Percentiles rank a stretch among this genome's conserved stretches.
phyloP scores from a whole-genome alignment of 2,329 filamentous ascomycete species.

The Aspergillus sp. region DNA sequence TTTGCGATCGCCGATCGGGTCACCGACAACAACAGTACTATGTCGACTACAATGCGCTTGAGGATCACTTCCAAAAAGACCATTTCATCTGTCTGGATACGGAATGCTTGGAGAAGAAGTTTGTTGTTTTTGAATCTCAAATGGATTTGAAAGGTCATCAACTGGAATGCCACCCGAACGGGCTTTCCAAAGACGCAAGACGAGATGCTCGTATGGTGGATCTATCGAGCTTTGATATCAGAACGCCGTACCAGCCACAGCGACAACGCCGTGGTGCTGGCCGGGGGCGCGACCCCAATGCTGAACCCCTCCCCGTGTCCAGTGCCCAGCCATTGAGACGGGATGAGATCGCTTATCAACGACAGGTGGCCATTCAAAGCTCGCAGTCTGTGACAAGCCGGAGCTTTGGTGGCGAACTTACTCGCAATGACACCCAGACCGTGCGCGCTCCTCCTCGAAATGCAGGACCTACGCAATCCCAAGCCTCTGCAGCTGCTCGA shows the following conservation, averaged over 20 bases:
- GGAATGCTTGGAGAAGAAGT: constrained; percentile 94
- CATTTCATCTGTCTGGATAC: constrained; percentile 81
- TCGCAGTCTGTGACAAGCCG: constrained; percentile 74
- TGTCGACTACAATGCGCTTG: constrained; percentile 78
- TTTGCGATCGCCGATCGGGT: constrained; percentile 70
- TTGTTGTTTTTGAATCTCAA: constrained; percentile 91
- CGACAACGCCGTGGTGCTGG: constrained; percentile 57
- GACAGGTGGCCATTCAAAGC: constrained; percentile 86
- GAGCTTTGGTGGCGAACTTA: constrained; percentile 80
- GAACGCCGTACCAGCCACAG: constrained; percentile 63
- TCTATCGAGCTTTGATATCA: constrained; percentile 77
- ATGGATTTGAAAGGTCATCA: constrained; percentile 95
- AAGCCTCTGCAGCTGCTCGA: constrained; percentile 16
- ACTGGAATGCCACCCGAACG: constrained; percentile 72
- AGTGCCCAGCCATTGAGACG: constrained; percentile 75
- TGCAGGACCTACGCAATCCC: constrained; percentile 21
- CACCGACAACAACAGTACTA: constrained; percentile 81
- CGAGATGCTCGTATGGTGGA: constrained; percentile 82
- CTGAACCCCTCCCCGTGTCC: constrained; percentile 70
- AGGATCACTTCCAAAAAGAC: constrained; percentile 79
- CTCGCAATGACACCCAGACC: constrained; percentile 45
- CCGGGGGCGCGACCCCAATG: constrained; percentile 80
- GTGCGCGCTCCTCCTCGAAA: constrained; percentile 42
- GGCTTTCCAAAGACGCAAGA: constrained; percentile 75
- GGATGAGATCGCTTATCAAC: constrained; percentile 86